phyloP scores from a whole-genome alignment of 441 rosid genomes.

The Croton laevigatus region DNA sequence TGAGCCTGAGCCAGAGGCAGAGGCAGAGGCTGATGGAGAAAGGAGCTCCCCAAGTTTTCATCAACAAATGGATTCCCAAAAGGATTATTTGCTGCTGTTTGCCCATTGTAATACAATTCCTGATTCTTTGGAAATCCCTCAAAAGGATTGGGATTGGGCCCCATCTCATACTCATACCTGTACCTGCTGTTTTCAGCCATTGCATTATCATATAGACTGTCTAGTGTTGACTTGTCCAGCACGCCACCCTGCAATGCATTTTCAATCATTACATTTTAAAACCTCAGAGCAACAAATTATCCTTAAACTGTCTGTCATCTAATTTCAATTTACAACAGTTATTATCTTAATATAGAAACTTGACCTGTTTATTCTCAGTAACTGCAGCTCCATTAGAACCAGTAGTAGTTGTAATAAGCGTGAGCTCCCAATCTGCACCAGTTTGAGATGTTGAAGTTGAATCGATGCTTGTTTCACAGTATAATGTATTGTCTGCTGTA shows the following conservation, averaged over 20 bases:
- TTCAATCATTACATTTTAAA: no score
- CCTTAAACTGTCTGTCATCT: no score
- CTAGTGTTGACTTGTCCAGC: conserved; percentile 22
- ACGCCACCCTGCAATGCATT: conserved; percentile 26
- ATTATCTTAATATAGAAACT: background rate
- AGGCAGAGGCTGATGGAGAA: background rate
- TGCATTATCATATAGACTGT: conserved; percentile 25
- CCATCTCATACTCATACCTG: background rate
- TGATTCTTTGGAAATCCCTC: conserved; percentile 15
- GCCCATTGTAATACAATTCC: conserved; percentile 11
- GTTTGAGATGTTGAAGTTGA: conserved; percentile 5
- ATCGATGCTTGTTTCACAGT: conserved; percentile 2
- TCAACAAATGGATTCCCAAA: conserved; percentile 22
- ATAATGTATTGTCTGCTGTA: background rate
- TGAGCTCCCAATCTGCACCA: conserved; percentile 30
- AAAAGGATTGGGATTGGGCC: conserved; percentile 20
- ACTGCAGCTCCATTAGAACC: conserved; percentile 20
- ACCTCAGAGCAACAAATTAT: no score
- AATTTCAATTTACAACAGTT: no score
- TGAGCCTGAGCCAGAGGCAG: no score
- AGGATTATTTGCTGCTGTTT: conserved; percentile 8
- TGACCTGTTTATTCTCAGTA: conserved; percentile 25
- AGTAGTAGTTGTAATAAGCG: conserved; percentile 29
- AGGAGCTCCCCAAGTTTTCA: background rate
- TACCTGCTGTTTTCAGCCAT: conserved; percentile 11